Conservation (phyloP, 176 grass and related monocot species). For the Metroxylon sagu region DNA sequence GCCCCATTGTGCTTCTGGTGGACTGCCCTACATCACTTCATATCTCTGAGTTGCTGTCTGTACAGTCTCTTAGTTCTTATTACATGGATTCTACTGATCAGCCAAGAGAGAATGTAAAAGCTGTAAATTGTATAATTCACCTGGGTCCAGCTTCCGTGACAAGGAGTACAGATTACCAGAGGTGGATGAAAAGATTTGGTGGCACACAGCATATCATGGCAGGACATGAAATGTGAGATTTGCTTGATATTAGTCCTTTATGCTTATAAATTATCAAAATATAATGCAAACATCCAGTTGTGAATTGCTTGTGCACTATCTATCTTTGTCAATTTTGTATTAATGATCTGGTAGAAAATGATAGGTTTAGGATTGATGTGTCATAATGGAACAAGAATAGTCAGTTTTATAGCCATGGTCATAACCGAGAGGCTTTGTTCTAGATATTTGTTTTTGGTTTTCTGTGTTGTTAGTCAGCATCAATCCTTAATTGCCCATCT, state of each 20-base stretch:
- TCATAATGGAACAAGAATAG: no score
- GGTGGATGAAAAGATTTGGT: slow-evolving; percentile 83
- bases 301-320: no score
- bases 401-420: no score
- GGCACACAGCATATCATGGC: slow-evolving; percentile 83
- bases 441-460: no score
- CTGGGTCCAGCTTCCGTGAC: slow-evolving; percentile 79
- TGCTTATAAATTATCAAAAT: neutral
- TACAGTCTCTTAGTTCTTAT: slow-evolving; percentile 47
- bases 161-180: slow-evolving; percentile 50
- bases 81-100: slow-evolving; percentile 33
- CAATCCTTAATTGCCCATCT: no score
- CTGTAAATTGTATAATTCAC: slow-evolving; percentile 95
- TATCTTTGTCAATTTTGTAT: no score
- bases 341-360: no score
- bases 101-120: slow-evolving; percentile 38
- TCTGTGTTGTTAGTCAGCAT: no score
- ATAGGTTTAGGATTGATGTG: no score
- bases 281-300: neutral
- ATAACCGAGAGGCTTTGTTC: no score
- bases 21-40: slow-evolving; percentile 76
- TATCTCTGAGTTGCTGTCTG: slow-evolving; percentile 54
- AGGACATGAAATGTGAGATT: slow-evolving; percentile 87
- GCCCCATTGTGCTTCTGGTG: slow-evolving; percentile 67
- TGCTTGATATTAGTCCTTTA: slow-evolving; percentile 11